Evolutionary conservation across 169 alveolate species (phyloP), one percentile per base, ranked within the genome.

Genomic region (Plasmodium inui): DNA sequence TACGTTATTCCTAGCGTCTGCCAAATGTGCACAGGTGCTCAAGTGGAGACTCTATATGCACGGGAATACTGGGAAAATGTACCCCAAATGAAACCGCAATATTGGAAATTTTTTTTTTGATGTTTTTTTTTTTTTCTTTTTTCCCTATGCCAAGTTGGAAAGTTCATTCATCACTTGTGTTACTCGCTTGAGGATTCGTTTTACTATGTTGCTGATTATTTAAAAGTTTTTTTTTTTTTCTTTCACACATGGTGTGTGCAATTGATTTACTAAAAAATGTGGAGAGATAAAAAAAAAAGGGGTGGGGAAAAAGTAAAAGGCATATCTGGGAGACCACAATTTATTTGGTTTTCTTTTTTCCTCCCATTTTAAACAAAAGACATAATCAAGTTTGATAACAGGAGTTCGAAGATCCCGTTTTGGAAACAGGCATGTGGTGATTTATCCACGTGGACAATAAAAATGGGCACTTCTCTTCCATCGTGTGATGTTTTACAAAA

Each of bases 181-280:
- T n/a, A 53, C 19, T 8, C 19, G 19, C 19, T 53, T 53, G 26
- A 53, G 14, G 14, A 53, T n/a, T 53, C 70, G 14, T 8, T 8
- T 53, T 14, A 2, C 19, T 53, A 53, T 53, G 14, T 53, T 14
- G 19, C 14, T 53, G 14, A 14, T 53, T 53, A 4, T 34, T 34
- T 34, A 0, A 4, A 34, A 34, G 39, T 34, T 34, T 34, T 34
- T 34, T 34, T 34, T 55, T 55, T 55, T 6, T 55, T 55, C 7
- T 55, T 34, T 14, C 19, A 46, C 76, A 67, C 17, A 67, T 67
- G 76, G 76, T 26, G 55, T 82, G 53, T 82, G 71, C 71, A 82
- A 55, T 55, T 82, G 32, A 8, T 82, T 82, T 57, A 82, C 89
- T 57, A 57, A 82, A 82, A 80, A 80, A 80, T 78, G 55, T 14